These are phyloP conservation scores for Trifolium subterraneum DNA, from an alignment of 306 rosid genomes.

Conservation along the genomic window DNA sequence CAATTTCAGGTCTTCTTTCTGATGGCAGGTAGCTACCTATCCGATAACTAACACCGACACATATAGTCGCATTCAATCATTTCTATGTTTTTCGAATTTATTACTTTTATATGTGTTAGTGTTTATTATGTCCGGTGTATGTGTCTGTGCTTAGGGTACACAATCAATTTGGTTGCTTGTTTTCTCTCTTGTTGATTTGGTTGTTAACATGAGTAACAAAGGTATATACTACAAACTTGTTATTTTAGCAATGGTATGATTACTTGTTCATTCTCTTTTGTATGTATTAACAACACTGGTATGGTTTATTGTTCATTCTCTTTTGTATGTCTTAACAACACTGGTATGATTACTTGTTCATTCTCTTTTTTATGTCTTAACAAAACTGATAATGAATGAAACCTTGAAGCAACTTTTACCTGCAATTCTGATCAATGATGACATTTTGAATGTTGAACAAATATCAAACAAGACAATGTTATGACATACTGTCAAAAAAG, in stretches of 20 bases:
- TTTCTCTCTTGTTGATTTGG: conserved; percentile 22
- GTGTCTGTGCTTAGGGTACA: neutral
- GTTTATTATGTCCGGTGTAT: neutral
- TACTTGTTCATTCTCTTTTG: neutral
- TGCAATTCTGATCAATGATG: conserved; percentile 9
- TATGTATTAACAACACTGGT: too few relatives aligned
- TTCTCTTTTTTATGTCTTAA: too few relatives aligned
- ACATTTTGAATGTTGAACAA: conserved; percentile 18
- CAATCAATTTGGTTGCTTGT: conserved; percentile 36
- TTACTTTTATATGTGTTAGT: neutral
- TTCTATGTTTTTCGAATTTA: neutral
- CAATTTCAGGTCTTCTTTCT: conserved; percentile 72
- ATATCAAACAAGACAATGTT: neutral
- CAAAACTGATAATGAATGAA: too few relatives aligned
- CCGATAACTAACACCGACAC: neutral
- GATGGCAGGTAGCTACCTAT: neutral
- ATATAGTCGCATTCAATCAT: neutral
- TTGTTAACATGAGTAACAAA: conserved; percentile 1
- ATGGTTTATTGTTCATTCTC: neutral
- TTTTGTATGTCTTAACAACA: too few relatives aligned
- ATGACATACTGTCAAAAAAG: too few relatives aligned
- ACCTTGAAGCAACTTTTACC: too few relatives aligned
- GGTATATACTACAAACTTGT: neutral
- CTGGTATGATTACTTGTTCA: neutral
- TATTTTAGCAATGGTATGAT: too few relatives aligned